Conservation (phyloP, 2,329 filamentous ascomycete genomes). For the Bipolaris sorokiniana region DNA sequence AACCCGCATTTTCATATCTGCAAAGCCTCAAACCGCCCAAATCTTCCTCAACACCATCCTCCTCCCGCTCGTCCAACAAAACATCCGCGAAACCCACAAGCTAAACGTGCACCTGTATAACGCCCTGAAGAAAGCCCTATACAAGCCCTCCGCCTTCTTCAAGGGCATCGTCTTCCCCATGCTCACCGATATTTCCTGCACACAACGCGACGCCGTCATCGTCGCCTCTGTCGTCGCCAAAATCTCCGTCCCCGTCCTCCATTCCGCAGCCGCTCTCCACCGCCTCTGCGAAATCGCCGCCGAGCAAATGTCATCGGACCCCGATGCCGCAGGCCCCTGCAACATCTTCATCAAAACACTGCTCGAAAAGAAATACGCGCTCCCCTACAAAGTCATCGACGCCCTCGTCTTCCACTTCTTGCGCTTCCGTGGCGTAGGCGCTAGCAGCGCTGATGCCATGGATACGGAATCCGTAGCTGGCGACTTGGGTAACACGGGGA, state of each 20-base stretch:
- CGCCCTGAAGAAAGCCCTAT: slow-evolving; percentile 86
- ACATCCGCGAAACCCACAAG: slow-evolving; percentile 93
- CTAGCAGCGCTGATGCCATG: slow-evolving; percentile 65
- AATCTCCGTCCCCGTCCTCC: slow-evolving; percentile 86
- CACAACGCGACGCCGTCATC: slow-evolving; percentile 88
- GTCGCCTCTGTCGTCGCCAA: slow-evolving; percentile 83
- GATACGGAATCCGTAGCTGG: slow-evolving; percentile 44
- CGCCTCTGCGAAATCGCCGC: slow-evolving; percentile 93
- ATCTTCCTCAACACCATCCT: slow-evolving; percentile 86
- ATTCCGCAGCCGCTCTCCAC: slow-evolving; percentile 90
- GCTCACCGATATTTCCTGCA: slow-evolving; percentile 84
- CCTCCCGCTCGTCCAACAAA: slow-evolving; percentile 86
- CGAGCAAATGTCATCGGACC: slow-evolving; percentile 81
- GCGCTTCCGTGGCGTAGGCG: slow-evolving; percentile 77
- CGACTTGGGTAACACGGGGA: slow-evolving; percentile 58
- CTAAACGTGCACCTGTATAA: slow-evolving; percentile 96
- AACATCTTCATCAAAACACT: slow-evolving; percentile 95
- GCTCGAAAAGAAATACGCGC: slow-evolving; percentile 94
- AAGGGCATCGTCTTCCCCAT: slow-evolving; percentile 94
- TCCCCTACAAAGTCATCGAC: slow-evolving; percentile 94
- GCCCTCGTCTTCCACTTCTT: slow-evolving; percentile 96
- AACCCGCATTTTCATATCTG: slow-evolving; percentile 89
- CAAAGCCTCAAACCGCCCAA: slow-evolving; percentile 79
- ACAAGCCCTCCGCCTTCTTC: slow-evolving; percentile 96
- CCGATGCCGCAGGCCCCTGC: slow-evolving; percentile 86